Evolutionary conservation across 2,329 filamentous ascomycete species (phyloP).

Genomic region (Aspergillus carbonarius): DNA sequence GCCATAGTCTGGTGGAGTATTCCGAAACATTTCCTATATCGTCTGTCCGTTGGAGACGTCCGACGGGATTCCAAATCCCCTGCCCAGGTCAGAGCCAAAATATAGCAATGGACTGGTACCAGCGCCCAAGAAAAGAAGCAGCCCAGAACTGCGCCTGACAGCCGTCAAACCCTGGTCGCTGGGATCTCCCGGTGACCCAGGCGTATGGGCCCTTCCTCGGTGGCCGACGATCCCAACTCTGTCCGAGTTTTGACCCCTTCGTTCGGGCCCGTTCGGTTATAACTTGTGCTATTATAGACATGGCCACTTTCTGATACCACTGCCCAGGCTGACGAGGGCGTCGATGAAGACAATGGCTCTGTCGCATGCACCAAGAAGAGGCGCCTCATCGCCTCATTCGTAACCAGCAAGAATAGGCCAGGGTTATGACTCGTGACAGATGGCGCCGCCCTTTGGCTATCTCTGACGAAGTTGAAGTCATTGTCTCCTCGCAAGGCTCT

Average conservation of each 20-base stretch:
- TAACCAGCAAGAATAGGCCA: not conserved
- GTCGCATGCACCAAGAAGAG: not conserved
- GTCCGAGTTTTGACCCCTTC: constrained; percentile 15
- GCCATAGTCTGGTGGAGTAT: constrained; percentile 8
- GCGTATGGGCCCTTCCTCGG: constrained; percentile 17
- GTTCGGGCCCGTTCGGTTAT: constrained; percentile 12
- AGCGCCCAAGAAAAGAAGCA: constrained; percentile 12
- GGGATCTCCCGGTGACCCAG: constrained; percentile 22
- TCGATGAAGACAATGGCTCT: not conserved
- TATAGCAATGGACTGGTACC: constrained; percentile 2
- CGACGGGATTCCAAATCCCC: constrained; percentile 21
- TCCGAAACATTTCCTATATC: constrained; percentile 9
- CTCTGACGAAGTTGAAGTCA: not conserved
- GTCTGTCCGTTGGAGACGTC: constrained; percentile 16
- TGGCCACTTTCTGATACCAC: not conserved
- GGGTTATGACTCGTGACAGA: not conserved
- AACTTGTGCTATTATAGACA: not conserved
- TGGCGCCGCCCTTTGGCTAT: not conserved
- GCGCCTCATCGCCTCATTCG: not conserved
- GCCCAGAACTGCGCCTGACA: constrained; percentile 22
- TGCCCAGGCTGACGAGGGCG: not conserved
- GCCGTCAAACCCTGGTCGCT: constrained; percentile 20
- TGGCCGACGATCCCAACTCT: constrained; percentile 19
- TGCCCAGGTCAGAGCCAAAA: not conserved
- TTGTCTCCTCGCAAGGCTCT: constrained; percentile 25